phyloP scores from a whole-genome alignment of 768 basidiomycete genomes.

The Dentipellis fragilis region DNA sequence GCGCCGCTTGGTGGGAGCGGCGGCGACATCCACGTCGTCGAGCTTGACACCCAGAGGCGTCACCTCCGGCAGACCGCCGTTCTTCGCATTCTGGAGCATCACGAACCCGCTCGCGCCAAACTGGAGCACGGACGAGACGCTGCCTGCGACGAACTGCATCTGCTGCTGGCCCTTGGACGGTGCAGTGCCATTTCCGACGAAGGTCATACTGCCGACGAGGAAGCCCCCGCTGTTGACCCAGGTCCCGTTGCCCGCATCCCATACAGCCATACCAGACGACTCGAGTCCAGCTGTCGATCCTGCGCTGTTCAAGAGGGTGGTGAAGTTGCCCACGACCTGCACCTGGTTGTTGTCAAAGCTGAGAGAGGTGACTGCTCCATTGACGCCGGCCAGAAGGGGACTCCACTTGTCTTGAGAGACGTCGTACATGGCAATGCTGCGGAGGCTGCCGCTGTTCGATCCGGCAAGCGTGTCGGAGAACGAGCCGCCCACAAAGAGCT shows the following conservation, averaged over 20 bases:
- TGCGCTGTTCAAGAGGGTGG: slow-evolving; percentile 28
- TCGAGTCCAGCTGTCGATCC: slow-evolving; percentile 26
- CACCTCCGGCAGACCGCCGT: slow-evolving; percentile 37
- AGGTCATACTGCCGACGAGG: slow-evolving; percentile 57
- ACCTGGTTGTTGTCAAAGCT: slow-evolving; percentile 39
- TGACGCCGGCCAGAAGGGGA: slow-evolving; percentile 59
- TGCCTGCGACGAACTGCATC: slow-evolving; percentile 62
- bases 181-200: slow-evolving; percentile 57
- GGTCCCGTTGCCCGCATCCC: slow-evolving; percentile 45
- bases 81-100: slow-evolving; percentile 56
- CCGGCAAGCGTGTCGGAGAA: slow-evolving; percentile 62
- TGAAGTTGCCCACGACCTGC: slow-evolving; percentile 71
- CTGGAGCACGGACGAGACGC: slow-evolving; percentile 39
- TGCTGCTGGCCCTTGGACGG: slow-evolving; percentile 27
- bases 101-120: slow-evolving; percentile 78
- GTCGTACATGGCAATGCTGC: slow-evolving; percentile 64
- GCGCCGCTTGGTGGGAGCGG: slow-evolving; percentile 27
- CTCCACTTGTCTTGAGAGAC: slow-evolving; percentile 56
- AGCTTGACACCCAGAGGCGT: slow-evolving; percentile 54
- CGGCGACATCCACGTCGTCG: slow-evolving; percentile 24
- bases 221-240: slow-evolving; percentile 78
- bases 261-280: slow-evolving; percentile 62
- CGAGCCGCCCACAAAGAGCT: slow-evolving; percentile 78
- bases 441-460: slow-evolving; percentile 42
- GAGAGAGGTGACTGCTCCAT: slow-evolving; percentile 65